These are phyloP conservation scores for Mycena olivaceomarginata DNA, from an alignment of 768 basidiomycete species.

Conservation along the genomic window DNA sequence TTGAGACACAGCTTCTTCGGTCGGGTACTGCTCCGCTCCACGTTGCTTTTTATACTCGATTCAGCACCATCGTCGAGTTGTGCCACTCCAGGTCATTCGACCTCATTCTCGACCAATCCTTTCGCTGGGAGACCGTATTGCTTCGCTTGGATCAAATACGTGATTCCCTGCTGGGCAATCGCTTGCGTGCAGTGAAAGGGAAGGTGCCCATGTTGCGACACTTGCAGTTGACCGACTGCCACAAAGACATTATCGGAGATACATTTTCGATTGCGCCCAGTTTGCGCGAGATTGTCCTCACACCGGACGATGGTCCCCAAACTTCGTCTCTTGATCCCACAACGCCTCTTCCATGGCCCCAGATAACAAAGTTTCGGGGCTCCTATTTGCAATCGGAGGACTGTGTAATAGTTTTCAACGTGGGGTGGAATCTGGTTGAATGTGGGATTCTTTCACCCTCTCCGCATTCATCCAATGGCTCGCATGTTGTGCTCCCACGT, in stretches of 20 bases:
- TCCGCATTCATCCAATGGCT: background rate
- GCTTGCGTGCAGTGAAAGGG: background rate
- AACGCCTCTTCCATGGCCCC: background rate
- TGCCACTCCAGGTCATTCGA: background rate
- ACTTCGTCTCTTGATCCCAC: background rate
- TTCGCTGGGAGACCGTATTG: background rate
- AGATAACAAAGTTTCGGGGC: background rate
- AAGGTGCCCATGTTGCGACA: background rate
- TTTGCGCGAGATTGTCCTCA: background rate
- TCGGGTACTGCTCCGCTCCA: background rate
- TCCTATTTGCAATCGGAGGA: background rate
- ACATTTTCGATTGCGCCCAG: constrained; percentile 5
- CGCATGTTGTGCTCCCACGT: background rate
- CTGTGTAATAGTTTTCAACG: background rate
- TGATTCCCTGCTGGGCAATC: background rate
- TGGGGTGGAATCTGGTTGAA: background rate
- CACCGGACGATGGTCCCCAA: background rate
- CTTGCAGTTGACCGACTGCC: background rate
- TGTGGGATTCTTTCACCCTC: background rate
- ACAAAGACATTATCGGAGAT: background rate
- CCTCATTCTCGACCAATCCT: background rate
- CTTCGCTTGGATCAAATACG: background rate
- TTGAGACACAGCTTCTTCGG: background rate
- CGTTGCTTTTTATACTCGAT: background rate
- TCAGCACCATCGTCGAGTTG: background rate